Evolutionary conservation across 805 yeast genomes (phyloP).

Genomic region (Yarrowia deformans): DNA sequence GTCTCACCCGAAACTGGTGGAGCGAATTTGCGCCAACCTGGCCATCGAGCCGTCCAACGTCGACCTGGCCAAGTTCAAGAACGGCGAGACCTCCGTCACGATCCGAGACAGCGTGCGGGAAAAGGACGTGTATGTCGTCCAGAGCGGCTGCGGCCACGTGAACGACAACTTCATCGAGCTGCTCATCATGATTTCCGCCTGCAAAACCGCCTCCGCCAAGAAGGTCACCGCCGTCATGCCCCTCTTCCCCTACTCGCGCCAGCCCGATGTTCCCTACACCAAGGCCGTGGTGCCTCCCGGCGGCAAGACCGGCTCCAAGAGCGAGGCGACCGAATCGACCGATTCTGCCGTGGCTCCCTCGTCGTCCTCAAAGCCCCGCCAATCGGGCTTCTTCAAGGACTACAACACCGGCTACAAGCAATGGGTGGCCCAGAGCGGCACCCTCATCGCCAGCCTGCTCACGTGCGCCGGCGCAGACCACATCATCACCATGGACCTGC

Average conservation of each 20-base stretch:
- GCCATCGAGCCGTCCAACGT: conserved; percentile 72
- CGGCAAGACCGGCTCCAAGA: not conserved
- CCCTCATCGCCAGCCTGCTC: conserved; percentile 83
- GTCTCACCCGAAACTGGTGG: conserved; percentile 81
- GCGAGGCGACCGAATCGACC: conserved; percentile 52
- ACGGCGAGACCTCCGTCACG: conserved; percentile 93
- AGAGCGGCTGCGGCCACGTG: conserved; percentile 85
- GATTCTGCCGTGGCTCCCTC: conserved; percentile 44
- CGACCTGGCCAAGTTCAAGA: conserved; percentile 68
- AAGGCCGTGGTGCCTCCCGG: conserved; percentile 74
- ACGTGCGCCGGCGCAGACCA: conserved; percentile 96
- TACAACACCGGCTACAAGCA: conserved; percentile 76
- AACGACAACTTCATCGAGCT: conserved; percentile 87
- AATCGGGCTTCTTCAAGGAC: conserved; percentile 35
- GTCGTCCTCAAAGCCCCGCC: conserved; percentile 54
- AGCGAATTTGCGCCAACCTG: conserved; percentile 75
- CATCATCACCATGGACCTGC: conserved; percentile 96
- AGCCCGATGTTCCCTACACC: conserved; percentile 89
- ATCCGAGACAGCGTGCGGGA: conserved; percentile 90
- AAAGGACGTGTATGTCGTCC: conserved; percentile 92
- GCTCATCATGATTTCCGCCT: conserved; percentile 84
- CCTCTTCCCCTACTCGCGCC: conserved; percentile 93
- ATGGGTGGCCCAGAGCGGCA: conserved; percentile 97
- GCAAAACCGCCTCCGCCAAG: conserved; percentile 88
- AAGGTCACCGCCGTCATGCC: conserved; percentile 93